phyloP scores from a whole-genome alignment of 306 rosid species.

The Casuarina equisetifolia region DNA sequence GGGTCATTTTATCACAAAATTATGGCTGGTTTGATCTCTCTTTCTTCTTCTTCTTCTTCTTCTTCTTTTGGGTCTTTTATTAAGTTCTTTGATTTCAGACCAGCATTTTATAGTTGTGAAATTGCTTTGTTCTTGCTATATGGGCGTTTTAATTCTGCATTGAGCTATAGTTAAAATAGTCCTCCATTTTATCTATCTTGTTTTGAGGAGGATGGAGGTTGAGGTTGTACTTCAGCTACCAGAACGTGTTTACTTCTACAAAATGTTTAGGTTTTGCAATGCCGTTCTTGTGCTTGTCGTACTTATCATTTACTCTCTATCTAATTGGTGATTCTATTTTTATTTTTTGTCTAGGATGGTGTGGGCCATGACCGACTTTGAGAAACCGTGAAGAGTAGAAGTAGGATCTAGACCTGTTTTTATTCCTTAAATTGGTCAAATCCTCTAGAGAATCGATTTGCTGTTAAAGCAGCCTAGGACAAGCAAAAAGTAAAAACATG shows the following conservation, averaged over 20 bases:
- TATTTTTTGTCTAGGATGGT: not conserved
- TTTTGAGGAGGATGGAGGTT: constrained; percentile 2
- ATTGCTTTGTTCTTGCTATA: not conserved
- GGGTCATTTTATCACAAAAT: not conserved
- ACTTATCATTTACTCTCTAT: not conserved
- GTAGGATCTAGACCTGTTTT: not conserved
- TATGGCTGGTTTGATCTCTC: not conserved
- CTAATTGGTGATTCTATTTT: not conserved
- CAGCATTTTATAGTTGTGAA: not conserved
- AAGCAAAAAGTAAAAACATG: not conserved
- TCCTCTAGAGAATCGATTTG: not conserved
- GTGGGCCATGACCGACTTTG: not conserved
- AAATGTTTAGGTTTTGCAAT: not conserved
- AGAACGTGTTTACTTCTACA: not conserved
- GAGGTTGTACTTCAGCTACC: not conserved
- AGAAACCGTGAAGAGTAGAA: not conserved
- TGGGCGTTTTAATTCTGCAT: constrained; percentile 2
- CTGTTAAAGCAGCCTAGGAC: not conserved
- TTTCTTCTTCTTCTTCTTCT: too few species aligned
- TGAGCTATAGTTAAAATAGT: not conserved
- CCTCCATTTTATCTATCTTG: not conserved
- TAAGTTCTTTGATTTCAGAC: not conserved
- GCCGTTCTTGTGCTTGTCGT: not conserved
- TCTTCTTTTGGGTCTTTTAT: too few species aligned
- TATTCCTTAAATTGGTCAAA: not conserved